These are phyloP conservation scores for Coemansia sp. DNA, from an alignment of 192 early-diverging fungal species.

Conservation along the genomic window DNA sequence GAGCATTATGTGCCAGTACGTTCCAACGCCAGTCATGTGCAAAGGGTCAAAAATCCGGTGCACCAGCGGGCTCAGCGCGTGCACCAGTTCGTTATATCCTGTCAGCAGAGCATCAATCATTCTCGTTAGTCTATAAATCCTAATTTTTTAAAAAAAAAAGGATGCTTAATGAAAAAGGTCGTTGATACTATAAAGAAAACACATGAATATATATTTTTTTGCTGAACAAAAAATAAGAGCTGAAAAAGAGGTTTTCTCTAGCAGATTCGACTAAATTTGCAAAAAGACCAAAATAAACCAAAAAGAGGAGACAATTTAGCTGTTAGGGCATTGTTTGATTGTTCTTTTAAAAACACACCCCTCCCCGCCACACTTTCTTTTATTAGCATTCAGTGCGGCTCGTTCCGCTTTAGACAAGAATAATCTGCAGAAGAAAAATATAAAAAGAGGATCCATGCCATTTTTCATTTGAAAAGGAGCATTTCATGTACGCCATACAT, in stretches of 20 bases:
- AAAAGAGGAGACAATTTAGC: background rate
- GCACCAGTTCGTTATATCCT: background rate
- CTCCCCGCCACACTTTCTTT: background rate
- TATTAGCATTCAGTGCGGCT: background rate
- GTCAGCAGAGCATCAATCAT: background rate
- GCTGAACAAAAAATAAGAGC: background rate
- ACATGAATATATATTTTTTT: no score
- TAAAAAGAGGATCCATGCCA: background rate
- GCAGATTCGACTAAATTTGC: background rate
- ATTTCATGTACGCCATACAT: background rate
- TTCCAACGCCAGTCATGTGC: slow-evolving; percentile 27
- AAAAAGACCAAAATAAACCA: background rate
- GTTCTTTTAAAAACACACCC: background rate
- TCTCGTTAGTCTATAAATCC: background rate
- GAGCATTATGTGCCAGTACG: slow-evolving; percentile 27
- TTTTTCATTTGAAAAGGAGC: background rate
- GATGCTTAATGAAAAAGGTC: no score
- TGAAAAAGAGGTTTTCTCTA: background rate
- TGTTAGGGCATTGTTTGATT: background rate
- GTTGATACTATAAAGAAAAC: background rate
- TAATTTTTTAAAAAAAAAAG: no score
- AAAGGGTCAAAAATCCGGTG: slow-evolving; percentile 41
- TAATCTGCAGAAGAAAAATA: background rate
- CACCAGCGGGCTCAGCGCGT: background rate
- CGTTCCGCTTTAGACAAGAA: background rate